These are phyloP conservation scores for Diphasiastrum complanatum DNA, from an alignment of 83 land plant species.

Conservation along the genomic window DNA sequence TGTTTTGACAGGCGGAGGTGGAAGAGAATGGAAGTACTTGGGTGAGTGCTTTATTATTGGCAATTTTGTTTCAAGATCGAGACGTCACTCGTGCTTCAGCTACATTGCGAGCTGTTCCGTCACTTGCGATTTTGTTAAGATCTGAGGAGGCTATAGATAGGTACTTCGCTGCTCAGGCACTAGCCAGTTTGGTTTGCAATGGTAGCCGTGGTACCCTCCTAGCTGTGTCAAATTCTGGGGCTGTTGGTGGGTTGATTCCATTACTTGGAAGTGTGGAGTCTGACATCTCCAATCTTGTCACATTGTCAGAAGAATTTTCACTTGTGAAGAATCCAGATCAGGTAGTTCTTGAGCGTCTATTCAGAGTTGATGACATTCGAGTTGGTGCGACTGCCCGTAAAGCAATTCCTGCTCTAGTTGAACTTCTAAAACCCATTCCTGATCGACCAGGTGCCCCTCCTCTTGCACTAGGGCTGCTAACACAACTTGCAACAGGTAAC, in stretches of 20 bases:
- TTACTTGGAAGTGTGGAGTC: constrained; percentile 56
- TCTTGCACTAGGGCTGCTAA: constrained; percentile 50
- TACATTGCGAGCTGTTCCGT: constrained; percentile 48
- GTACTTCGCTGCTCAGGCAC: constrained; percentile 77
- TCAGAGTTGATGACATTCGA: constrained; percentile 63
- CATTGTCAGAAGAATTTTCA: constrained; percentile 58
- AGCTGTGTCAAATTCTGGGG: constrained; percentile 72
- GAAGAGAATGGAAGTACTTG: constrained; percentile 57
- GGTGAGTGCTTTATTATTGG: constrained; percentile 58
- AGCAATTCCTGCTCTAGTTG: constrained; percentile 67
- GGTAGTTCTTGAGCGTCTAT: constrained; percentile 56
- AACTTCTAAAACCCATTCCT: constrained; percentile 73
- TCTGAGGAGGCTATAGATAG: constrained; percentile 62
- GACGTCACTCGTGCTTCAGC: constrained; percentile 42
- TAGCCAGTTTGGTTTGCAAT: constrained; percentile 68
- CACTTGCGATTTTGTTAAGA: constrained; percentile 49
- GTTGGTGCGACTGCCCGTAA: constrained; percentile 66
- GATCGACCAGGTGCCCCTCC: constrained; percentile 77
- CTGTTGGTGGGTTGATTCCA: constrained; percentile 46
- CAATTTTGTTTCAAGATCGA: constrained; percentile 61
- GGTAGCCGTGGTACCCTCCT: constrained; percentile 55
- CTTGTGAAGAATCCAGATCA: constrained; percentile 50
- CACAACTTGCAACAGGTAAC: constrained; percentile 55
- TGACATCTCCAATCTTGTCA: constrained; percentile 43
- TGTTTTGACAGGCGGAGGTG: constrained; percentile 46